Percentiles rank a stretch among this genome's conserved stretches.
These are phyloP conservation scores for Sordariomycetes sp. DNA, from an alignment of 2,329 filamentous ascomycete species.

Conservation along the genomic window DNA sequence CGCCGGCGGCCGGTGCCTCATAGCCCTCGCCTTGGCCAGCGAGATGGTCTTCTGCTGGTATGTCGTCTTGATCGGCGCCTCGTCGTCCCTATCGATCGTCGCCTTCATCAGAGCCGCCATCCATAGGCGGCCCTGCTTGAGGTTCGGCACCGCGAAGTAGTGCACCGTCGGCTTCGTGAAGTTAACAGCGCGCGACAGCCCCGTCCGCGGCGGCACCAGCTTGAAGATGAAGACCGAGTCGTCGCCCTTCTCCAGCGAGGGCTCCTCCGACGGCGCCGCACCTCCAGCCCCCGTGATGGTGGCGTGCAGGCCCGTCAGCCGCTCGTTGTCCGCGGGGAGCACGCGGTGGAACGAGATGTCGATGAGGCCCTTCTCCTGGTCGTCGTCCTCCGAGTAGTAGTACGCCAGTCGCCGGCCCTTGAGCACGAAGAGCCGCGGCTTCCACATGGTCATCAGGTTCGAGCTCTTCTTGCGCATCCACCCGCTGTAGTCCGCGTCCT, in stretches of 20 bases:
- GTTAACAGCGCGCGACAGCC: conserved; percentile 81
- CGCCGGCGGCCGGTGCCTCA: conserved; percentile 83
- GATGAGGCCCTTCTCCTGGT: conserved; percentile 88
- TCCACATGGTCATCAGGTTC: conserved; percentile 95
- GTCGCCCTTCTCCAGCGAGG: conserved; percentile 32
- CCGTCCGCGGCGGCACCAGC: conserved; percentile 79
- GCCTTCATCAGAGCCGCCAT: conserved; percentile 99
- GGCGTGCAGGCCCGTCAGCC: conserved; percentile 81
- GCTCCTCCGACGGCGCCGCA: conserved; percentile 43
- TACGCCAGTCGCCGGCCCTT: conserved; percentile 87
- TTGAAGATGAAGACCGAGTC: conserved; percentile 96
- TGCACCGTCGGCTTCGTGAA: conserved; percentile 97
- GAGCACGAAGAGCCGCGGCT: conserved; percentile 88
- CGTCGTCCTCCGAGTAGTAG: conserved; percentile 90
- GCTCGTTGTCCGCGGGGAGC: conserved; percentile 86
- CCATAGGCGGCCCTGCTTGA: conserved; percentile 84
- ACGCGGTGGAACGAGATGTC: conserved; percentile 97
- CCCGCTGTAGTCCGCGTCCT: conserved; percentile 81
- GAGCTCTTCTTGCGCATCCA: conserved; percentile 99
- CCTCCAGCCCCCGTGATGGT: conserved; percentile 76
- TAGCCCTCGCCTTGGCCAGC: conserved; percentile 73
- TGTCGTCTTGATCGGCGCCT: conserved; percentile 71
- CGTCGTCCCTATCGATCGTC: conserved; percentile 86
- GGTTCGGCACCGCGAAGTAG: conserved; percentile 90
- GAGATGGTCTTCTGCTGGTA: conserved; percentile 98